Evolutionary conservation across 176 grass and related monocot species (phyloP).

Genomic region (Oryza rufipogon): DNA sequence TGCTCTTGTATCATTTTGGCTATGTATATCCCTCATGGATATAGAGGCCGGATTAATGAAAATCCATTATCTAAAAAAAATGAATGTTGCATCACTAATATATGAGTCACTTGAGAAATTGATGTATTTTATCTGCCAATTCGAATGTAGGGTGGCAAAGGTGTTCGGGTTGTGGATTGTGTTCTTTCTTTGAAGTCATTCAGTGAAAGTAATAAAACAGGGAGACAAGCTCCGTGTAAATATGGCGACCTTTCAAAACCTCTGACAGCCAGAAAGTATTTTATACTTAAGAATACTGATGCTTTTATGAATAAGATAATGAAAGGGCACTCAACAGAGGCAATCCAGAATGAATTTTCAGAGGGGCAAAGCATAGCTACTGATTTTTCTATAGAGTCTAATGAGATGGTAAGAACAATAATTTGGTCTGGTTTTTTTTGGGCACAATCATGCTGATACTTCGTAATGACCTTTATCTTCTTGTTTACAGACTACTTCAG

Average conservation of each 20-base stretch:
- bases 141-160: slow-evolving; percentile 75
- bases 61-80: too few species aligned
- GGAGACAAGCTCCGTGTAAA: slow-evolving; percentile 53
- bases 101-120: slow-evolving; percentile 8
- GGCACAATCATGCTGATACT: neutral
- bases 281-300: slow-evolving; percentile 81
- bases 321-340: slow-evolving; percentile 49
- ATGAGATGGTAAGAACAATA: slow-evolving; percentile 59
- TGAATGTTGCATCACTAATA: neutral
- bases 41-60: too few species aligned
- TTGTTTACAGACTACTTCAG: slow-evolving; percentile 55
- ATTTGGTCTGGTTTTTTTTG: slow-evolving; percentile 18
- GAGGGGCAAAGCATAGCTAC: slow-evolving; percentile 48
- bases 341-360: slow-evolving; percentile 45
- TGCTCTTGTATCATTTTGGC: too few species aligned
- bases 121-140: slow-evolving; percentile 34
- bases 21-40: too few species aligned
- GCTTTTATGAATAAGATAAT: slow-evolving; percentile 77
- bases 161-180: slow-evolving; percentile 76
- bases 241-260: slow-evolving; percentile 56
- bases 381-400: slow-evolving; percentile 58
- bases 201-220: slow-evolving; percentile 57
- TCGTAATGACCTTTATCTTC: slow-evolving; percentile 29
- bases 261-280: slow-evolving; percentile 53
- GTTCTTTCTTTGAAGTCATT: slow-evolving; percentile 79